Base-by-base conservation (phyloP, 371 early-diverging fungal species). In the Rhizopus delemar region DNA sequence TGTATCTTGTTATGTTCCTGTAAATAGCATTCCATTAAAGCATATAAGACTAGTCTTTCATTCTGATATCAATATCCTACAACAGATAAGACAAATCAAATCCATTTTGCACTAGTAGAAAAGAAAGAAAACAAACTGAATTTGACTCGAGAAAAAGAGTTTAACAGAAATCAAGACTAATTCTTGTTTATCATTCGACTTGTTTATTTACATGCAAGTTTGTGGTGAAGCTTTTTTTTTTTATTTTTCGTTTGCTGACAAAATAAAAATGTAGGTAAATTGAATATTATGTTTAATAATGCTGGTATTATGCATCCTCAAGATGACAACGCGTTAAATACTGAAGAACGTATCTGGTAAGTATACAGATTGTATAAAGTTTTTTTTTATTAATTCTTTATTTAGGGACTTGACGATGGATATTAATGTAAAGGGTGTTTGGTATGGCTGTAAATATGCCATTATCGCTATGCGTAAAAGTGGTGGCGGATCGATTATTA, bases 391-490 rank as follows among this genome's bases (percentile, higher is more conserved):
- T 57, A 59, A n/a, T 52, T 22, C 46, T 28, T 45, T 2, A 33
- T 46, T 13, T 59, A 86, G 85, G 88, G 81, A 90, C 46, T 51
- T 84, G 58, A 90, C 87, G 6, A 86, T 92, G 87, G 79, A 90
- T 56, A 89, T 93, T 69, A 93, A 93, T 70, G 91, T 92, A 51
- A 94, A 94, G 70, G 93, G 94, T 35, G 94, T 94, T n/a, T 94
- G 92, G 92, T 93, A 73, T 69, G 94, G 94, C 22, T 91, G 90
- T 75, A 90, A 90, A 65, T 81, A 93, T 60, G 92, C 86, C 50
- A 91, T 94, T 57, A 74, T 89, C 53, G 91, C 90, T 52, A 82
- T 93, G 83, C 83, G 90, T 36, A 75, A 87, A 35, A 83, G 81
- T 11, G 84, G 81, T 28, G 89, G 88, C 12, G 93, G 92, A 4